Conservation (phyloP, 495 filamentous ascomycete species). For the Ascodesmis nigricans region DNA sequence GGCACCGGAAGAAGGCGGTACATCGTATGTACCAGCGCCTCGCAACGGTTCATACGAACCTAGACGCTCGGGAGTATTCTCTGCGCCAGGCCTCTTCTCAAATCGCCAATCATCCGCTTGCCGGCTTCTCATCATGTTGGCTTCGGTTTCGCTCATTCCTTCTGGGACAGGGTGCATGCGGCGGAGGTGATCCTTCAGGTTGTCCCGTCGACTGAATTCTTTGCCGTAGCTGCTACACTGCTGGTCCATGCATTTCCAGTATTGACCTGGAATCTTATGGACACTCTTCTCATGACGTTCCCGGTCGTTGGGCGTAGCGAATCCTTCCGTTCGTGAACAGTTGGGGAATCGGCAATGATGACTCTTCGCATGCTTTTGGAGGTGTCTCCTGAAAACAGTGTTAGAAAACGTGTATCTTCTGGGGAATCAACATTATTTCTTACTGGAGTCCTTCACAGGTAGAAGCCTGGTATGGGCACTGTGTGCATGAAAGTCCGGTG, state of each 20-base stretch:
- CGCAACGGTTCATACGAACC: too few species aligned
- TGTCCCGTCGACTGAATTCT: constrained; percentile 21
- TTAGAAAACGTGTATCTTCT: too few species aligned
- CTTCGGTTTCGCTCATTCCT: constrained; percentile 17
- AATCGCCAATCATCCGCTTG: constrained; percentile 17
- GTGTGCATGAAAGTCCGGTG: too few species aligned
- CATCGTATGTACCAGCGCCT: too few species aligned
- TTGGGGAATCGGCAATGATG: constrained; percentile 14
- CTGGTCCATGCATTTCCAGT: constrained; percentile 21
- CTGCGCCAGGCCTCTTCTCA: too few species aligned
- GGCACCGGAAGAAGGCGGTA: too few species aligned
- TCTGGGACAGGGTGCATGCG: constrained; percentile 21
- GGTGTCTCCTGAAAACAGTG: constrained; percentile 16
- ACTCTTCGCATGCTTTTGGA: constrained; percentile 20
- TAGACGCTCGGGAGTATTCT: too few species aligned
- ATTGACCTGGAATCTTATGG: constrained; percentile 21
- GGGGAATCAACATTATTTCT: too few species aligned
- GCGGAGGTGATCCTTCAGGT: constrained; percentile 20
- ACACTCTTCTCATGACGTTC: constrained; percentile 21
- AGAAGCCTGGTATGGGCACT: too few species aligned
- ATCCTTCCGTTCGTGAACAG: constrained; percentile 19
- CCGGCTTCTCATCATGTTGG: constrained; percentile 17
- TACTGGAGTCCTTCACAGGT: too few species aligned
- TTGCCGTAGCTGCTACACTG: constrained; percentile 19
- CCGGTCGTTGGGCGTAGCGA: constrained; percentile 21